Evolutionary conservation across 2,329 filamentous ascomycete species (phyloP).

Genomic region (Stromatinia cepivora): DNA sequence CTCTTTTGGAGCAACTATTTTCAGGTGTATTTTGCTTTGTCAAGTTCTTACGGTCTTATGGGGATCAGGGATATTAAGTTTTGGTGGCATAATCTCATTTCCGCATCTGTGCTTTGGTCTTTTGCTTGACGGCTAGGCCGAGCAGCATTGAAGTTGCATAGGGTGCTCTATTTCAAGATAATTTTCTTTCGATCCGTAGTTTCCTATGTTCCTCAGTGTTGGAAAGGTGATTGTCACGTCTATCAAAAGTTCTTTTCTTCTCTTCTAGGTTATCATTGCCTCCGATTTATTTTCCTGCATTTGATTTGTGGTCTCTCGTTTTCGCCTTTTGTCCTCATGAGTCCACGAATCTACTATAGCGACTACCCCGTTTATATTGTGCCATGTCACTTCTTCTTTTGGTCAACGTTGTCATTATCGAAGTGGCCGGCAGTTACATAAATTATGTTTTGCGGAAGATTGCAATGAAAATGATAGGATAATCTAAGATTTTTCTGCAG

Average conservation of each 20-base stretch:
- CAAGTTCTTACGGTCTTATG: slow-evolving; percentile 28
- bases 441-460: slow-evolving; percentile 25
- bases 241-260: slow-evolving; percentile 41
- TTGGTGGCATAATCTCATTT: slow-evolving; percentile 32
- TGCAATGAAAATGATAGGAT: slow-evolving; percentile 27
- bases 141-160: slow-evolving; percentile 38
- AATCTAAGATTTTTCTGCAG: slow-evolving; percentile 2
- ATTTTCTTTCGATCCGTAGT: slow-evolving; percentile 35
- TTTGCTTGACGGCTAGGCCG: slow-evolving; percentile 33
- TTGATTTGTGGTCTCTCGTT: slow-evolving; percentile 38
- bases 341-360: slow-evolving; percentile 44
- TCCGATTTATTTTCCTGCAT: slow-evolving; percentile 34
- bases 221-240: slow-evolving; percentile 38
- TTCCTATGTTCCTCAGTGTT: slow-evolving; percentile 37
- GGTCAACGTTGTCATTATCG: slow-evolving; percentile 27
- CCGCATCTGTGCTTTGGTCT: slow-evolving; percentile 34
- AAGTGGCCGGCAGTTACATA: slow-evolving; percentile 28
- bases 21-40: slow-evolving; percentile 30
- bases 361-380: slow-evolving; percentile 42
- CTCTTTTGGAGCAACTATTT: slow-evolving; percentile 23
- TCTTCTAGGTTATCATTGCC: slow-evolving; percentile 39
- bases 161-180: slow-evolving; percentile 35
- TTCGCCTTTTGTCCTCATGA: slow-evolving; percentile 39
- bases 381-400: slow-evolving; percentile 29
- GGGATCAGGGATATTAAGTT: slow-evolving; percentile 35